phyloP scores from a whole-genome alignment of 371 early-diverging fungal genomes.

The Lichtheimia ornata region DNA sequence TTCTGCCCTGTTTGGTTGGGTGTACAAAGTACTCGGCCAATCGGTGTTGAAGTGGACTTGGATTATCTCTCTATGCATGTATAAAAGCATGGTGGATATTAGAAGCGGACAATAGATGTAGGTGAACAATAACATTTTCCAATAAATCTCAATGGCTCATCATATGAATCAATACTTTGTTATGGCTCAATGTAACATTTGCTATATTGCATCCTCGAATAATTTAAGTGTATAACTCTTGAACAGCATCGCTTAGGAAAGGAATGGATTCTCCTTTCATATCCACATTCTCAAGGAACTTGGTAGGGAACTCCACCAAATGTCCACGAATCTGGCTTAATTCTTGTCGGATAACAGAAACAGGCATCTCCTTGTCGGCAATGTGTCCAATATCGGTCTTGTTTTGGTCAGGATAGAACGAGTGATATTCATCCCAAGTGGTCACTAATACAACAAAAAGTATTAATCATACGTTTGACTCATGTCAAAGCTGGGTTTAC shows the following conservation, averaged over 20 bases:
- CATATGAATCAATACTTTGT: too few relatives aligned
- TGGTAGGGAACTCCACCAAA: conserved; percentile 75
- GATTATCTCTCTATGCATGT: too few relatives aligned
- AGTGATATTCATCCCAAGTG: conserved; percentile 70
- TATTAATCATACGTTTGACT: background rate
- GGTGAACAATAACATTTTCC: too few relatives aligned
- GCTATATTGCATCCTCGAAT: background rate
- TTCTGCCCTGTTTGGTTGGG: too few relatives aligned
- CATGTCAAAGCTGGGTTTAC: conserved; percentile 18
- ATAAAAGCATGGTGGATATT: too few relatives aligned
- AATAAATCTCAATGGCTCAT: too few relatives aligned
- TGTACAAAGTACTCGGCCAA: too few relatives aligned
- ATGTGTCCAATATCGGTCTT: conserved; percentile 46
- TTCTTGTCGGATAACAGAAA: conserved; percentile 45
- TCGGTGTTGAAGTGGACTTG: too few relatives aligned
- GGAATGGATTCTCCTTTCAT: conserved; percentile 47
- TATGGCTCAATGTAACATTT: too few relatives aligned
- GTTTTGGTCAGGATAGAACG: conserved; percentile 56
- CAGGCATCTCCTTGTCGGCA: conserved; percentile 42
- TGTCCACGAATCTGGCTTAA: conserved; percentile 63
- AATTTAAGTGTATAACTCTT: conserved; percentile 44
- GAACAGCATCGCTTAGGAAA: conserved; percentile 35
- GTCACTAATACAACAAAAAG: conserved; percentile 36
- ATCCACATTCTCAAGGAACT: conserved; percentile 69
- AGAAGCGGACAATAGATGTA: too few relatives aligned